phyloP scores from a whole-genome alignment of 768 basidiomycete genomes.

The Mycena leptocephala region DNA sequence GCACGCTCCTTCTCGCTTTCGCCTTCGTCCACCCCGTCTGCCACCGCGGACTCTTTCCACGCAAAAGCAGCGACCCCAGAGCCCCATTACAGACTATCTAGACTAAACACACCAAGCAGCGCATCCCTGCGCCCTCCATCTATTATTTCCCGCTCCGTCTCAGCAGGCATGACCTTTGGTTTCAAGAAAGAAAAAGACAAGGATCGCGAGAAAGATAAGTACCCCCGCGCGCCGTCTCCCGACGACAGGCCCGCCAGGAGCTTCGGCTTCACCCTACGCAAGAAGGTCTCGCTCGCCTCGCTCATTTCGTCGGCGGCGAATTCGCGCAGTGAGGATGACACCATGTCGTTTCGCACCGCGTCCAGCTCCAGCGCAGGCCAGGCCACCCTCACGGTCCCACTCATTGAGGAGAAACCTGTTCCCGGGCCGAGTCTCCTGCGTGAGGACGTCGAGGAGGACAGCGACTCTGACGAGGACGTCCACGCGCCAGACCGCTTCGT shows the following conservation, averaged over 20 bases:
- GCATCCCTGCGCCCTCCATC: constrained; percentile 50
- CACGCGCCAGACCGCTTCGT: constrained; percentile 42
- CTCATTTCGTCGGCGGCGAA: constrained; percentile 4
- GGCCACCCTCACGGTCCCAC: background rate
- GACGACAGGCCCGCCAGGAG: constrained; percentile 30
- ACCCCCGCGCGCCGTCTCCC: constrained; percentile 15
- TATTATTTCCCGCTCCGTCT: constrained; percentile 39
- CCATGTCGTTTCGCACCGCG: constrained; percentile 16
- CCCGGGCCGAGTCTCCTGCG: background rate
- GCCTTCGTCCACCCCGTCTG: background rate
- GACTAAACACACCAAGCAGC: constrained; percentile 47
- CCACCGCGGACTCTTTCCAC: constrained; percentile 7
- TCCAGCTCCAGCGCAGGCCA: background rate
- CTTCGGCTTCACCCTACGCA: constrained; percentile 31
- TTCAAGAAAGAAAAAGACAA: constrained; percentile 44
- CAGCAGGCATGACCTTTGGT: constrained; percentile 54
- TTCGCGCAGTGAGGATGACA: constrained; percentile 3
- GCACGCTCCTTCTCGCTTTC: constrained; percentile 27
- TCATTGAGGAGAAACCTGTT: constrained; percentile 22
- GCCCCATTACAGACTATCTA: constrained; percentile 40
- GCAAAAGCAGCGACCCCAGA: constrained; percentile 22
- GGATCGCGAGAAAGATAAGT: constrained; percentile 6
- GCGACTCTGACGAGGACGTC: constrained; percentile 37
- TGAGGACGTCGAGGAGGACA: background rate
- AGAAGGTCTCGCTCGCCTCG: constrained; percentile 35